phyloP scores from a whole-genome alignment of 2,329 filamentous ascomycete genomes.

The Pseudohalonectria lignicola region DNA sequence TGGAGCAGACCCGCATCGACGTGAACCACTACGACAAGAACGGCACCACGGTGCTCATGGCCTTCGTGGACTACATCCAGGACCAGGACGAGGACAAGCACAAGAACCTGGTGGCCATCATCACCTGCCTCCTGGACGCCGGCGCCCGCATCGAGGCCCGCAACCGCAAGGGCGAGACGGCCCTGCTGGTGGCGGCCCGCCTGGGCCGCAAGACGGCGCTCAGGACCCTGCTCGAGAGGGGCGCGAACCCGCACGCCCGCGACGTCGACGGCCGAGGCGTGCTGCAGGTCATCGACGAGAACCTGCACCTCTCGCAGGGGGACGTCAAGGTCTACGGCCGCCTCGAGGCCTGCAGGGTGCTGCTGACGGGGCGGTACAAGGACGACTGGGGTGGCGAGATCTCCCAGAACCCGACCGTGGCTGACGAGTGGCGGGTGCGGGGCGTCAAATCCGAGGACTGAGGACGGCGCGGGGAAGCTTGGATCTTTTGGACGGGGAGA shows the following conservation, averaged over 20 bases:
- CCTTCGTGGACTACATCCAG: conserved; percentile 37
- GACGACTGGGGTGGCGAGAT: conserved; percentile 2
- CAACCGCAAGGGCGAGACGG: conserved; percentile 43
- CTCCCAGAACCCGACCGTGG: conserved; percentile 1
- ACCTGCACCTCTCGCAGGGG: conserved; percentile 9
- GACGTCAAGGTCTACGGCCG: conserved; percentile 19
- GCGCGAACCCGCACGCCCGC: conserved; percentile 20
- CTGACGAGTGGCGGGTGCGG: conserved; percentile 1
- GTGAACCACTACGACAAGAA: conserved; percentile 39
- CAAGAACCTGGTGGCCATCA: conserved; percentile 29
- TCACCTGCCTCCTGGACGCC: conserved; percentile 27
- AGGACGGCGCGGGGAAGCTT: no score
- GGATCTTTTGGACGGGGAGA: no score
- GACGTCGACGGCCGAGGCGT: conserved; percentile 19
- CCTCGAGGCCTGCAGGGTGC: conserved; percentile 18
- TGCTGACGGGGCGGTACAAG: conserved; percentile 12
- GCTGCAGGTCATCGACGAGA: conserved; percentile 16
- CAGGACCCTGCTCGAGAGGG: conserved; percentile 25
- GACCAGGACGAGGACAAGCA: conserved; percentile 38
- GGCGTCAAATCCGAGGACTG: no score
- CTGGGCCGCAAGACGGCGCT: conserved; percentile 41
- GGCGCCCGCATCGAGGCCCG: conserved; percentile 37
- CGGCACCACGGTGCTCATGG: conserved; percentile 45
- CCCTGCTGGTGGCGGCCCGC: conserved; percentile 41
- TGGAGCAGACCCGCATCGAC: conserved; percentile 29